Evolutionary conservation across 805 yeast genomes (phyloP).

Genomic region (Clavispora asparagi): DNA sequence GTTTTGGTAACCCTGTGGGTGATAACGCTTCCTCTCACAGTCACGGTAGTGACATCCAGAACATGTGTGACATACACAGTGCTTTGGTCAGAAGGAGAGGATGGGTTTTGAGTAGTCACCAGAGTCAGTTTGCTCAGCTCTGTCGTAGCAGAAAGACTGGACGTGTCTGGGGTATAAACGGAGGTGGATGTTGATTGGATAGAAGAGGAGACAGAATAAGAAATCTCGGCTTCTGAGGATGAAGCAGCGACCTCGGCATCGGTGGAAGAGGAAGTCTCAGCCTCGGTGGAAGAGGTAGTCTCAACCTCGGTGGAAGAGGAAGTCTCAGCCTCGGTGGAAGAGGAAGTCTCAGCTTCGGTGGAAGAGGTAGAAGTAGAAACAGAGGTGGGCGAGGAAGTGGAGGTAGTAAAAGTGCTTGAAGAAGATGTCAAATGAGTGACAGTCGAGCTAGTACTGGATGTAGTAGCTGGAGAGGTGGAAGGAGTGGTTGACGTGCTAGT

Average conservation of each 20-base stretch:
- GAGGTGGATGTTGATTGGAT: background rate
- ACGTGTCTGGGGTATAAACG: background rate
- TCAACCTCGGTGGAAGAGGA: background rate
- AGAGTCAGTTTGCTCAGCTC: background rate
- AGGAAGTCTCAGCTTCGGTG: background rate
- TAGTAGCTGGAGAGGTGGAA: constrained; percentile 2
- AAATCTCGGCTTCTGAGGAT: background rate
- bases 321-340: background rate
- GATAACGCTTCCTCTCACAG: background rate
- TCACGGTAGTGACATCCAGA: background rate
- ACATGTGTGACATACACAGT: background rate
- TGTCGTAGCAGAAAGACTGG: background rate
- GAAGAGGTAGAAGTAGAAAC: constrained; percentile 3
- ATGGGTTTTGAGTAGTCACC: background rate
- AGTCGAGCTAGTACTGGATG: constrained; percentile 2
- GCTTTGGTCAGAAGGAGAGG: background rate
- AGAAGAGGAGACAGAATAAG: background rate
- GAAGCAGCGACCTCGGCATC: too few relatives aligned
- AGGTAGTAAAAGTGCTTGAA: background rate
- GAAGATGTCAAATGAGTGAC: constrained; percentile 1
- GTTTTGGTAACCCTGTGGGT: background rate
- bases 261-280: background rate
- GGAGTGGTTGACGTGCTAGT: constrained; percentile 1
- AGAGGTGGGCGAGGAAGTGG: background rate
- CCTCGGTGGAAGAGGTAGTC: background rate